These are phyloP conservation scores for Corinectria fuckeliana DNA, from an alignment of 2,329 filamentous ascomycete species.

Conservation along the genomic window DNA sequence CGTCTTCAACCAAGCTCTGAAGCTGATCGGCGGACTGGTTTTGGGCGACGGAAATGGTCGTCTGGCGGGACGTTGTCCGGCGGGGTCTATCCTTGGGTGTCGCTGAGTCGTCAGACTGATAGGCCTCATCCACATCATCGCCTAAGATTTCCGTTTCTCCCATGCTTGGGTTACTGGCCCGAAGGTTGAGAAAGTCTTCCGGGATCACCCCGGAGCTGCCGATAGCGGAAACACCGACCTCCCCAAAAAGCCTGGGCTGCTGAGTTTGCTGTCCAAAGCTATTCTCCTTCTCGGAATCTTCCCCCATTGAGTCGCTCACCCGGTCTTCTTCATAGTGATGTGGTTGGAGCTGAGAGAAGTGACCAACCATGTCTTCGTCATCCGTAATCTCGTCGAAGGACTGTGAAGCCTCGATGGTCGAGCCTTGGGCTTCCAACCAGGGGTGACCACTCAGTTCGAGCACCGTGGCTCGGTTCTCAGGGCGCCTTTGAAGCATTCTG, in stretches of 20 bases:
- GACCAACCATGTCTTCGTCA: constrained; percentile 61
- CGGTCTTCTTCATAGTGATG: constrained; percentile 46
- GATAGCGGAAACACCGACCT: constrained; percentile 60
- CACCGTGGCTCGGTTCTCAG: constrained; percentile 77
- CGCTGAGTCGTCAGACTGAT: constrained; percentile 52
- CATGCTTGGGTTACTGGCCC: constrained; percentile 49
- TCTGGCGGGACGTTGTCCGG: constrained; percentile 31
- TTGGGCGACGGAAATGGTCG: constrained; percentile 48
- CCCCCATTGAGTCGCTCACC: constrained; percentile 55
- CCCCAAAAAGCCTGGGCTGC: constrained; percentile 58
- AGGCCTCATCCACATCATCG: constrained; percentile 50
- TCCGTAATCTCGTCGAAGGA: constrained; percentile 69
- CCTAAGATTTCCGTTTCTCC: constrained; percentile 52
- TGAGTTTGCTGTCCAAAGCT: constrained; percentile 66
- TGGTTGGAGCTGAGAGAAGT: constrained; percentile 63
- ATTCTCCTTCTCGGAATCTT: constrained; percentile 83
- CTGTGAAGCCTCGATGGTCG: constrained; percentile 47
- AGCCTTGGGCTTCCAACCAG: constrained; percentile 66
- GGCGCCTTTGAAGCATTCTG: constrained; percentile 82
- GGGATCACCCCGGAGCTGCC: constrained; percentile 60
- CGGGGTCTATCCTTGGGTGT: constrained; percentile 38
- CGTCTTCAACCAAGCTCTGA: constrained; percentile 59
- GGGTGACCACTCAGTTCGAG: constrained; percentile 71
- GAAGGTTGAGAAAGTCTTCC: constrained; percentile 56
- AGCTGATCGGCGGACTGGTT: constrained; percentile 56